Evolutionary conservation across 1,284 basidiomycete genomes (phyloP), one percentile per base, ranked within the genome.

Genomic region (Afroboletus lepidellus): DNA sequence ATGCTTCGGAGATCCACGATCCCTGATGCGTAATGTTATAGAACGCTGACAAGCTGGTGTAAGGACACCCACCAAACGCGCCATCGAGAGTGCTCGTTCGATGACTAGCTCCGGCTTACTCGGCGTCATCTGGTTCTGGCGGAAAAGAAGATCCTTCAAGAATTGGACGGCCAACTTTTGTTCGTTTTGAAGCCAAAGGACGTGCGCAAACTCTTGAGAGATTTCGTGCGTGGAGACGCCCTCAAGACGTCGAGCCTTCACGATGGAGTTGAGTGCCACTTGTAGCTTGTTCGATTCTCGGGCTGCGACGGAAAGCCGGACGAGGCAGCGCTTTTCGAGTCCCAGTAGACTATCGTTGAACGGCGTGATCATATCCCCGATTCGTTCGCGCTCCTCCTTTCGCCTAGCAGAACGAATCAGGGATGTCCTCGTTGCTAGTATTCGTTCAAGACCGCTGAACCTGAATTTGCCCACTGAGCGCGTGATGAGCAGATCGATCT

Each of bases 101-200:
- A 65, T 49, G 25, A 41, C 37, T n/a, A 46, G 41, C 21, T 55
- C 61, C 8, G 58, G 63, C 3, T 51, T 41, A 13, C 27, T 48
- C 55, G 44, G 58, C 50, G 33, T 47, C 8, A 41, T 20, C 47
- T 60, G 47, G 29, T 49, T 59, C 32, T 57, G 60, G 49, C 16
- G 60, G 36, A 54, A 49, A 18, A 81, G 50, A 13, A 87, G 69
- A 32, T 76, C 75, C 49, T 78, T 78, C 51, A 96, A 74, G 52
- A 83, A 85, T 59, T 90, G 81, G 32, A 96, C 86, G 0, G 96
- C 95, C 1, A 89, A 73, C 49, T 84, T 83, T 60, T 92, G 90
- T 64, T 98, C 94, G 33, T 84, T 83, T 60, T 92, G 88, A 5
- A 82, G 72, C 94, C 96, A 98, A 12, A 98, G 78, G 7, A 98